These are phyloP conservation scores for Carex cristatella DNA, from an alignment of 176 grass and related monocot genomes.

Conservation along the genomic window DNA sequence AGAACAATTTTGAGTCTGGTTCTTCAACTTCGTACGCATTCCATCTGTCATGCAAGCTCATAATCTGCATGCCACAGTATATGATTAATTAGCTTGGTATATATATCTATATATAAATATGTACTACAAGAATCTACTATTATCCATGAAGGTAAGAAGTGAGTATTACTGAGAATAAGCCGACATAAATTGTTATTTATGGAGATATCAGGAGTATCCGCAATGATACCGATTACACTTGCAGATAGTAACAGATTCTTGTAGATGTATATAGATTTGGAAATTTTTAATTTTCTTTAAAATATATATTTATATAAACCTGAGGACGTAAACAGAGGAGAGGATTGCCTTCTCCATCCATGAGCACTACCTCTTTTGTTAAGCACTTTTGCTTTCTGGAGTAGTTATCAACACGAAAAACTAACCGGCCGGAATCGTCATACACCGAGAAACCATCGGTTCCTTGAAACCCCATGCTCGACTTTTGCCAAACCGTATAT, in stretches of 20 bases:
- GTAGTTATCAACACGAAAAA: slow-evolving; percentile 66
- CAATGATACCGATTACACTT: no score
- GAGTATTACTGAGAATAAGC: no score
- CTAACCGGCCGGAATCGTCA: slow-evolving; percentile 3
- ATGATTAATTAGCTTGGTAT: no score
- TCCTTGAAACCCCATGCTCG: slow-evolving; percentile 31
- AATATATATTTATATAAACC: slow-evolving; percentile 11
- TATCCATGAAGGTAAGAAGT: no score
- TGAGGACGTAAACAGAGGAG: slow-evolving; percentile 51
- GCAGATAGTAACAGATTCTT: no score
- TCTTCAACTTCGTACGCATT: neutral
- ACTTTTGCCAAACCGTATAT: slow-evolving; percentile 34
- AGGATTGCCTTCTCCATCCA: slow-evolving; percentile 48
- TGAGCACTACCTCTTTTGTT: slow-evolving; percentile 59
- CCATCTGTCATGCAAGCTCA: neutral
- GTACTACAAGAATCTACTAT: no score
- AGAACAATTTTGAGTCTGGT: neutral
- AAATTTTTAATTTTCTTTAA: neutral
- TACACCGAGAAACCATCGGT: slow-evolving; percentile 40
- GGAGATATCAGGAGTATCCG: no score
- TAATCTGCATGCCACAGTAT: neutral
- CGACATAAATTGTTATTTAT: no score
- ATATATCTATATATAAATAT: no score
- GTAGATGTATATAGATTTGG: no score
- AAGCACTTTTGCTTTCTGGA: slow-evolving; percentile 44